These are phyloP conservation scores for Lentinula lateritia DNA, from an alignment of 768 basidiomycete genomes.

Conservation along the genomic window DNA sequence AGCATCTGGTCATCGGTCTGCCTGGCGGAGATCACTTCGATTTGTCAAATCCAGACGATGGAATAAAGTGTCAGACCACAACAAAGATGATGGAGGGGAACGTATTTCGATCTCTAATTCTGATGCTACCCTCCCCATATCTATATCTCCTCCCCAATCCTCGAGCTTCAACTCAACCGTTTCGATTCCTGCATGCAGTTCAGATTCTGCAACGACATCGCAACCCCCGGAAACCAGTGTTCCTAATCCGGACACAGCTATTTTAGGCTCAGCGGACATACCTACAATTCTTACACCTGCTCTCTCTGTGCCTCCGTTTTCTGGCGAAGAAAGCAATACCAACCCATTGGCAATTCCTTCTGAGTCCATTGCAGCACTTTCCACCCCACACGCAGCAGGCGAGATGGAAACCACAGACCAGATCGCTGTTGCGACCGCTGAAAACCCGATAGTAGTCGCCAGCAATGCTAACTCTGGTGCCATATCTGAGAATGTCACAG, in stretches of 20 bases:
- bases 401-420: neutral
- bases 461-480: neutral
- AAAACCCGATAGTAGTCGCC: neutral
- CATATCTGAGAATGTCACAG: neutral
- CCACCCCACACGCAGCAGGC: slow-evolving; percentile 3
- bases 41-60: neutral
- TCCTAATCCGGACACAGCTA: neutral
- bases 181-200: neutral
- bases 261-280: neutral
- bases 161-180: neutral
- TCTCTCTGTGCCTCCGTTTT: neutral
- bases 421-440: neutral
- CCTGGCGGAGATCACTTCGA: neutral
- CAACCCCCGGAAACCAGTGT: neutral
- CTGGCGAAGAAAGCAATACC: neutral
- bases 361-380: neutral
- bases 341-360: neutral
- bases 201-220: neutral
- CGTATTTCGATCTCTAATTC: neutral
- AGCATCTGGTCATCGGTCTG: slow-evolving; percentile 5
- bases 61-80: neutral
- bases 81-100: neutral
- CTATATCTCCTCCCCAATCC: slow-evolving; percentile 6
- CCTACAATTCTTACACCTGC: neutral
- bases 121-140: slow-evolving; percentile 9